Evolutionary conservation across 2,329 filamentous ascomycete species (phyloP).

Genomic region (Coniochaeta sp.): DNA sequence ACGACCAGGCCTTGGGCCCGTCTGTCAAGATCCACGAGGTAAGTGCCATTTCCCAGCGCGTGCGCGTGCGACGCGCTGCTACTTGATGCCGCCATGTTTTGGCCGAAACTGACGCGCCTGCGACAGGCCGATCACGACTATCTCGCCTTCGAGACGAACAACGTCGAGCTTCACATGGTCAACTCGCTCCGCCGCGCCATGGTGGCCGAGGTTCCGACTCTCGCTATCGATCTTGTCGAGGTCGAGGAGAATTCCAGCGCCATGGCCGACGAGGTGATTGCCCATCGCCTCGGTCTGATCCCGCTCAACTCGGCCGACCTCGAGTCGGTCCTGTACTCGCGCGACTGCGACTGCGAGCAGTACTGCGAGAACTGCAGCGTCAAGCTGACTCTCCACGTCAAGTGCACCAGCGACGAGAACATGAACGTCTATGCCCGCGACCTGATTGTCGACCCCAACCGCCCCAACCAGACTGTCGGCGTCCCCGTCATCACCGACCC

Average conservation of each 20-base stretch:
- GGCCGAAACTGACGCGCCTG: slow-evolving; percentile 1
- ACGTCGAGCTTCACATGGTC: slow-evolving; percentile 84
- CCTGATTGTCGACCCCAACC: slow-evolving; percentile 62
- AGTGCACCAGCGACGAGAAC: slow-evolving; percentile 76
- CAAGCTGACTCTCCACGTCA: slow-evolving; percentile 74
- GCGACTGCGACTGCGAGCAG: slow-evolving; percentile 94
- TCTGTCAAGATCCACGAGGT: slow-evolving; percentile 55
- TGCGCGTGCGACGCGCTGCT: neutral
- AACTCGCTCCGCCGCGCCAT: slow-evolving; percentile 89
- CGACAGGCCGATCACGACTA: slow-evolving; percentile 66
- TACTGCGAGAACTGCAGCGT: slow-evolving; percentile 91
- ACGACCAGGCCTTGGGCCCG: slow-evolving; percentile 48
- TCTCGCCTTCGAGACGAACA: slow-evolving; percentile 86
- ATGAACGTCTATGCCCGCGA: slow-evolving; percentile 95
- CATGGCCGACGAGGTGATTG: slow-evolving; percentile 90
- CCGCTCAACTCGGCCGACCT: slow-evolving; percentile 81
- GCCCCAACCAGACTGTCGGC: slow-evolving; percentile 69
- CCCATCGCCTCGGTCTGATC: slow-evolving; percentile 83
- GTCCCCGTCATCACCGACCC: slow-evolving; percentile 78
- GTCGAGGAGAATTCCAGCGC: slow-evolving; percentile 93
- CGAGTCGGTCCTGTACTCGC: slow-evolving; percentile 75
- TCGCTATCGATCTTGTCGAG: slow-evolving; percentile 92
- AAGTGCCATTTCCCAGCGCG: slow-evolving; percentile 5
- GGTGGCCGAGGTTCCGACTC: slow-evolving; percentile 87
- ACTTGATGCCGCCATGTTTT: neutral